These are phyloP conservation scores for Colletotrichum cereale DNA, from an alignment of 2,329 filamentous ascomycete genomes.

Conservation along the genomic window DNA sequence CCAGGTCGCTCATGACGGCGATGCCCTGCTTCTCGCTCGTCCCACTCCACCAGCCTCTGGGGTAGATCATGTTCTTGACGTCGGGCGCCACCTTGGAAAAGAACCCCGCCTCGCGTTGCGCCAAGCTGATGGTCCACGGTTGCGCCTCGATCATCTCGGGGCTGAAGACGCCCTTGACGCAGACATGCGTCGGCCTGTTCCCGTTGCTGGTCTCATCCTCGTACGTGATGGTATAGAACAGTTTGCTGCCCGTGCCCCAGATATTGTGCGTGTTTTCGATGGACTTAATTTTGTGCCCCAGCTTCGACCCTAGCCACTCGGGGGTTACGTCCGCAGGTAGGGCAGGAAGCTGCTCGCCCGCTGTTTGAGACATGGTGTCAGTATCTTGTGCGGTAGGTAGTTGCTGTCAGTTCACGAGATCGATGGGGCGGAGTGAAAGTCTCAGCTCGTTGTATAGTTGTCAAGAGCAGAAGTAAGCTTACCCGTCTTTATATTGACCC, in stretches of 20 bases:
- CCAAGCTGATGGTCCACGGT: constrained; percentile 48
- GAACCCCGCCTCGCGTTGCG: constrained; percentile 53
- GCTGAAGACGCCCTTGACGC: constrained; percentile 55
- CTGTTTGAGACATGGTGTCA: not conserved
- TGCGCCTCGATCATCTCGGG: constrained; percentile 49
- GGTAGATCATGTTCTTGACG: constrained; percentile 44
- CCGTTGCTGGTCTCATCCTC: constrained; percentile 41
- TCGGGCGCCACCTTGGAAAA: constrained; percentile 51
- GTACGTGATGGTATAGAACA: constrained; percentile 47
- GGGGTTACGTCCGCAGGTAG: constrained; percentile 43
- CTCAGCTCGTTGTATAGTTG: not conserved
- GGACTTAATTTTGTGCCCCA: constrained; percentile 41
- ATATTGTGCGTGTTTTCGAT: constrained; percentile 45
- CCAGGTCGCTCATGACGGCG: constrained; percentile 53
- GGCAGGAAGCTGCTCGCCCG: constrained; percentile 40
- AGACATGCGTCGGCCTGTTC: constrained; percentile 45
- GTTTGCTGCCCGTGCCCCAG: constrained; percentile 46
- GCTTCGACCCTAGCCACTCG: constrained; percentile 43
- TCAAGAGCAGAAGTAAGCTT: not conserved
- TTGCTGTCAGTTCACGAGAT: not conserved
- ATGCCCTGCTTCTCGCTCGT: constrained; percentile 52
- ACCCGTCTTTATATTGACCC: not conserved
- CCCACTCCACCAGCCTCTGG: constrained; percentile 54
- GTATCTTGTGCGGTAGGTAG: not conserved
- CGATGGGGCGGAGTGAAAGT: not conserved